These are phyloP conservation scores for Blastobotrys aristatus DNA, from an alignment of 1,139 yeast species.

Conservation along the genomic window DNA sequence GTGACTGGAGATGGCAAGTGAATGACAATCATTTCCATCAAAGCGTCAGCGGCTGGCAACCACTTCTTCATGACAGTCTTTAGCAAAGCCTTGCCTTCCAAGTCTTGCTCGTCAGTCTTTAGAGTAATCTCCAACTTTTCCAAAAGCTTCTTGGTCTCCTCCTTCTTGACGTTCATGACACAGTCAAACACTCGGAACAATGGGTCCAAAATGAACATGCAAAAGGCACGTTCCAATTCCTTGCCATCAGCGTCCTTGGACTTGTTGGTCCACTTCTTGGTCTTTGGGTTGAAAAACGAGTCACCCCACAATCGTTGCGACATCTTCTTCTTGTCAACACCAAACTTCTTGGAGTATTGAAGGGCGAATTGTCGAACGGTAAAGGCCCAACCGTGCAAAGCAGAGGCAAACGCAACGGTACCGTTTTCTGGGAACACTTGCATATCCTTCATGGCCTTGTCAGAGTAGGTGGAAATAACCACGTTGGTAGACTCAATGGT, in stretches of 20 bases:
- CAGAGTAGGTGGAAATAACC: conserved; percentile 92
- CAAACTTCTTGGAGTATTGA: conserved; percentile 98
- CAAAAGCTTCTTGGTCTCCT: conserved; percentile 82
- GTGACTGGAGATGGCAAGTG: conserved; percentile 99
- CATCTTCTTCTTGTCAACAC: conserved; percentile 98
- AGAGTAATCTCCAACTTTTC: conserved; percentile 88
- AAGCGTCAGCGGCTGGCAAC: conserved; percentile 99
- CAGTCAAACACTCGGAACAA: conserved; percentile 95
- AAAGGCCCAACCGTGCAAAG: conserved; percentile 99
- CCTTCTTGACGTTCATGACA: conserved; percentile 96
- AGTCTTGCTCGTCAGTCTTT: conserved; percentile 93
- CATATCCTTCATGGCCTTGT: conserved; percentile 85
- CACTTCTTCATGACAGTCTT: conserved; percentile 99
- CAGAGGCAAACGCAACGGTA: conserved; percentile 99
- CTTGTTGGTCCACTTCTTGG: conserved; percentile 99
- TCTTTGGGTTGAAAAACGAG: conserved; percentile 99
- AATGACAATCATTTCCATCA: conserved; percentile 96
- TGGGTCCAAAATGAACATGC: conserved; percentile 98
- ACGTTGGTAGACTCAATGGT: conserved; percentile 99
- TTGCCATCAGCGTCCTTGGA: conserved; percentile 95
- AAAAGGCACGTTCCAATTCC: conserved; percentile 97
- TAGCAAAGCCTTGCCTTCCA: conserved; percentile 97
- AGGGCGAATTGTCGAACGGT: conserved; percentile 98
- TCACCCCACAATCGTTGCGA: conserved; percentile 99
- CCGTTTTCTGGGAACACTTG: conserved; percentile 99